Percentiles rank a stretch among this genome's conserved stretches.
Conservation (phyloP, 306 rosid species). For the Oxytropis ochrocephala region DNA sequence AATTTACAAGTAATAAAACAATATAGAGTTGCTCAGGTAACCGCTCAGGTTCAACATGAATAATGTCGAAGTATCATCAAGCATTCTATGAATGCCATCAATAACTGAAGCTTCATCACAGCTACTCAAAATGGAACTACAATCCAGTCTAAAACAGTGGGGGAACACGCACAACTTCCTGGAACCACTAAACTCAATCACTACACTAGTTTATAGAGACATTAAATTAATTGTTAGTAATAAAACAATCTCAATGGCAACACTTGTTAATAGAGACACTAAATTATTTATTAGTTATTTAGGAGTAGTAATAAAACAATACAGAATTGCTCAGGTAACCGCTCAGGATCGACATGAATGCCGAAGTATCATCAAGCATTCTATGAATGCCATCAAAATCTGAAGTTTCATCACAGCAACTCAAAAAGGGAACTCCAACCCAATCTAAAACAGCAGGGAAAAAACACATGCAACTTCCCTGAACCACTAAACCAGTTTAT, state of each 20-base stretch:
- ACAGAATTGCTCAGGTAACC: constrained; percentile 40
- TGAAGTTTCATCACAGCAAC: constrained; percentile 22
- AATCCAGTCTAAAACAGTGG: neutral
- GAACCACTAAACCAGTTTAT: neutral
- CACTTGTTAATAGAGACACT: too few species aligned
- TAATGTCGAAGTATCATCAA: constrained; percentile 32
- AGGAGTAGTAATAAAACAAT: neutral
- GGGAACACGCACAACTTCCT: too few species aligned
- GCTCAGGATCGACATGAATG: constrained; percentile 38
- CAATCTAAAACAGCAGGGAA: neutral
- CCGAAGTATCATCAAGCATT: constrained; percentile 31
- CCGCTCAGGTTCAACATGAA: constrained; percentile 39
- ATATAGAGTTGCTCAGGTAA: constrained; percentile 31
- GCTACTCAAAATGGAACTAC: constrained; percentile 19
- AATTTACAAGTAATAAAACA: neutral
- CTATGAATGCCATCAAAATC: constrained; percentile 22
- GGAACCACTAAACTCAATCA: neutral
- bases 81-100: constrained; percentile 23
- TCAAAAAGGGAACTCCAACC: neutral
- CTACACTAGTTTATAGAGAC: too few species aligned
- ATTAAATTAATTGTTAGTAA: neutral
- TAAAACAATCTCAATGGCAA: neutral
- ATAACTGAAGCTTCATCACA: constrained; percentile 15
- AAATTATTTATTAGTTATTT: too few species aligned
- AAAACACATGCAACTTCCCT: neutral